These are phyloP conservation scores for Syncephalis plumigaleata DNA, from an alignment of 371 early-diverging fungal genomes.

Conservation along the genomic window DNA sequence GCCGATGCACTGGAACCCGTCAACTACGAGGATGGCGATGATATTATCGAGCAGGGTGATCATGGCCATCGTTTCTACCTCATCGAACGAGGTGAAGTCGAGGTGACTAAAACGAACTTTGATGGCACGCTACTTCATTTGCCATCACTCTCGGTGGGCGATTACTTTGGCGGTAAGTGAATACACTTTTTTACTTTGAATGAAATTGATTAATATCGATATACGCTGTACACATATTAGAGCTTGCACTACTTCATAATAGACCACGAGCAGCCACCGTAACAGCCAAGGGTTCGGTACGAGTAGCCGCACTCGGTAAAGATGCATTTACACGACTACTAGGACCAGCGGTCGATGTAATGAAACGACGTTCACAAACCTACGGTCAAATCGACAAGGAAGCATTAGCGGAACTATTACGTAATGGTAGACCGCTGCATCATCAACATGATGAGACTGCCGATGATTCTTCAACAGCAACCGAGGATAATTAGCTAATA, in stretches of 20 bases:
- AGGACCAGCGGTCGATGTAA: slow-evolving; percentile 75
- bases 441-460: no score
- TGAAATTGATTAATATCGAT: neutral
- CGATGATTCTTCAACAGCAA: no score
- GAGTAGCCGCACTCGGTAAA: slow-evolving; percentile 69
- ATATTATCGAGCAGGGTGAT: slow-evolving; percentile 54
- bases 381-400: slow-evolving; percentile 18
- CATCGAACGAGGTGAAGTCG: slow-evolving; percentile 78
- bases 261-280: slow-evolving; percentile 78
- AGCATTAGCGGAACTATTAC: no score
- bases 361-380: slow-evolving; percentile 64
- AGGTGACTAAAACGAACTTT: slow-evolving; percentile 49
- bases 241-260: slow-evolving; percentile 73
- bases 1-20: slow-evolving; percentile 65
- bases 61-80: slow-evolving; percentile 51
- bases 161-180: slow-evolving; percentile 73
- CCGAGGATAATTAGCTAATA: no score
- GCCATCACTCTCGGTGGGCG: slow-evolving; percentile 46
- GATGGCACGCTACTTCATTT: slow-evolving; percentile 61
- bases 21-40: slow-evolving; percentile 39
- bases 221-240: slow-evolving; percentile 13
- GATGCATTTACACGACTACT: slow-evolving; percentile 75
- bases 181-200: neutral
- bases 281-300: slow-evolving; percentile 55
- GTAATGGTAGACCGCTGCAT: no score